Evolutionary conservation across 192 early-diverging fungal species (phyloP), one percentile per base, ranked within the genome.

Genomic region (Coemansia sp.): DNA sequence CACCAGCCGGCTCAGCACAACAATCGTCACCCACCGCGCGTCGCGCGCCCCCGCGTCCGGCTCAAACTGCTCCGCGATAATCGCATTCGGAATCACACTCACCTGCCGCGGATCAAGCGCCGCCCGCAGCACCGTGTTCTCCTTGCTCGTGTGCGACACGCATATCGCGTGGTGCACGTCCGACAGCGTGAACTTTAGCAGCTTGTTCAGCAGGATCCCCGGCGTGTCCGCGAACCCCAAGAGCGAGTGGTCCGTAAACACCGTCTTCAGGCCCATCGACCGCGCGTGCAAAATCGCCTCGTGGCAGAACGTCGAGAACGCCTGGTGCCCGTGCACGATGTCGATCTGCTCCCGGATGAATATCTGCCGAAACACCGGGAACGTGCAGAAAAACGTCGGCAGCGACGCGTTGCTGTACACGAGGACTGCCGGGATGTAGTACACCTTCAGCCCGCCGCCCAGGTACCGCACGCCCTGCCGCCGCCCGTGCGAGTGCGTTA

Each of bases 131-230:
- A 99, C 97, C 1, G 97, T 99, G 75, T 99, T 99, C 74, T 98
- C 97, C 75, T 97, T 99, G 82, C 95, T 95, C 58, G 97, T 99
- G 74, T 98, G 91, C 19, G 94, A 96, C 16, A 99, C 97, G 62
- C 97, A 99, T 42, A 99, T 95, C 22, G 95, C 94, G 72, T 97
- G 95, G 56, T 95, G 90, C 28, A 98, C 85, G 58, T 99, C 97
- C n/a, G 91, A 92, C 23, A 99, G 69, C 5, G 95, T 95, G 53
- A 97, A 98, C 56, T 99, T 97, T 11, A 98, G 81, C 54, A 98
- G 74, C 80, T 99, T 99, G 85, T 99, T 99, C 43, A 90, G 95
- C 30, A 96, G 67, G 38, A 98, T 97, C 54, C 88, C 89, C 46
- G 88, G 87, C 5, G 90, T 87, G 65, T 99, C 93, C 12, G 93